A percentile compares a stretch with the other conserved stretches of the same genome.
These are phyloP conservation scores for Cercospora sesami DNA, from an alignment of 2,329 filamentous ascomycete genomes.

Conservation along the genomic window DNA sequence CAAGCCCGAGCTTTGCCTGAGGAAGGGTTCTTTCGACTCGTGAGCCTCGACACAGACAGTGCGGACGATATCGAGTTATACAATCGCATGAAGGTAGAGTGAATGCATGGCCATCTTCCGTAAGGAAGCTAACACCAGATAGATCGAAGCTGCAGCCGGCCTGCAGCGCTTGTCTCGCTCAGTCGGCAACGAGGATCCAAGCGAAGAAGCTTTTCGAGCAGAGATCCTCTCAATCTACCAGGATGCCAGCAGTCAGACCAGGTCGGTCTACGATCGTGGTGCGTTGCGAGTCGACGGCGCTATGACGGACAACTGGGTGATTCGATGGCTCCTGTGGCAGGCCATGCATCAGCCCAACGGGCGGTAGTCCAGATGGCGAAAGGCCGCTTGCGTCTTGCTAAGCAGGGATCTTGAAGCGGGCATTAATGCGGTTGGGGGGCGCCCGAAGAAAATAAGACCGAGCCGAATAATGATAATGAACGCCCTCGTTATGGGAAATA, in stretches of 20 bases:
- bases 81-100: neutral
- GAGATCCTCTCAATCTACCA: constrained; percentile 44
- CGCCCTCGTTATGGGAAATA: neutral
- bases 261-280: constrained; percentile 43
- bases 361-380: neutral
- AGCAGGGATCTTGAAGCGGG: neutral
- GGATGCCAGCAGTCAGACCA: constrained; percentile 40
- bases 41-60: neutral
- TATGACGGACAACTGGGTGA: constrained; percentile 49
- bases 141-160: constrained; percentile 3
- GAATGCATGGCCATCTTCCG: neutral
- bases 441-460: neutral
- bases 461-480: neutral
- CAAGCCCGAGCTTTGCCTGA: neutral
- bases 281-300: constrained; percentile 38
- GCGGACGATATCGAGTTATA: neutral
- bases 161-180: constrained; percentile 5
- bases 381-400: neutral
- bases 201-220: constrained; percentile 46
- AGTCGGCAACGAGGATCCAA: constrained; percentile 16
- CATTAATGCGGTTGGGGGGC: neutral
- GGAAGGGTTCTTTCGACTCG: neutral
- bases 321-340: constrained; percentile 51
- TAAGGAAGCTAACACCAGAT: neutral
- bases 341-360: constrained; percentile 21